Percentiles rank a stretch among this genome's conserved stretches.
Evolutionary conservation across 2,329 filamentous ascomycete genomes (phyloP).

Genomic region (Sphaerulina vaccinii): DNA sequence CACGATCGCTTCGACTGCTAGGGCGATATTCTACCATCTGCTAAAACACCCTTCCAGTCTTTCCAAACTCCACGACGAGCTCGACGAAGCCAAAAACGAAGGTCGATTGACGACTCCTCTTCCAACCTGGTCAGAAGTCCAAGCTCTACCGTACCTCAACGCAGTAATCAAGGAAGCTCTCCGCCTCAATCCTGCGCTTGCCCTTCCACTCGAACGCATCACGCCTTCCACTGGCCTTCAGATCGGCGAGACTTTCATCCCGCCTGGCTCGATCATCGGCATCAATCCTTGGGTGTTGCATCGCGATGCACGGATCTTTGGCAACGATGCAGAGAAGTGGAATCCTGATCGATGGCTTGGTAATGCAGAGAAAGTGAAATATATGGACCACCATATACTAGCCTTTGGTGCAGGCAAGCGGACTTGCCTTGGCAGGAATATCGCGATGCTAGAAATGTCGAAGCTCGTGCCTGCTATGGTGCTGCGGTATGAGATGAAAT

Average conservation of each 20-base stretch:
- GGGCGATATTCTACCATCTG: slow-evolving; percentile 18
- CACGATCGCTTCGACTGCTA: slow-evolving; percentile 18
- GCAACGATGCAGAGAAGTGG: slow-evolving; percentile 36
- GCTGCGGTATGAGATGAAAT: slow-evolving; percentile 16
- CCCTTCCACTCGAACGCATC: slow-evolving; percentile 27
- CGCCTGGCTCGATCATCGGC: slow-evolving; percentile 44
- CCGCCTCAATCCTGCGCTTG: slow-evolving; percentile 28
- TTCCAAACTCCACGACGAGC: slow-evolving; percentile 18
- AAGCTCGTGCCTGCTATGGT: slow-evolving; percentile 23
- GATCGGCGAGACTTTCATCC: slow-evolving; percentile 32
- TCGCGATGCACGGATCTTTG: slow-evolving; percentile 42
- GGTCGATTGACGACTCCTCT: slow-evolving; percentile 23
- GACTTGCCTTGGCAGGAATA: slow-evolving; percentile 22
- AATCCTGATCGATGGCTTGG: slow-evolving; percentile 48
- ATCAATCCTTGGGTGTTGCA: slow-evolving; percentile 49
- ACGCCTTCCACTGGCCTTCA: slow-evolving; percentile 23
- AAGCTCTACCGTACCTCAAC: slow-evolving; percentile 28
- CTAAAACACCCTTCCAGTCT: slow-evolving; percentile 14
- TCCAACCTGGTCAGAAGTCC: slow-evolving; percentile 19
- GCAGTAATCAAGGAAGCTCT: slow-evolving; percentile 31
- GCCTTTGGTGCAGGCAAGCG: slow-evolving; percentile 23
- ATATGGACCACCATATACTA: slow-evolving; percentile 64
- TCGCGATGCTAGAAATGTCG: slow-evolving; percentile 22
- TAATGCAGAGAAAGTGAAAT: slow-evolving; percentile 59
- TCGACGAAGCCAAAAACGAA: slow-evolving; percentile 13